Conservation (phyloP, 768 basidiomycete species). For the Lactifluus echinatus region DNA sequence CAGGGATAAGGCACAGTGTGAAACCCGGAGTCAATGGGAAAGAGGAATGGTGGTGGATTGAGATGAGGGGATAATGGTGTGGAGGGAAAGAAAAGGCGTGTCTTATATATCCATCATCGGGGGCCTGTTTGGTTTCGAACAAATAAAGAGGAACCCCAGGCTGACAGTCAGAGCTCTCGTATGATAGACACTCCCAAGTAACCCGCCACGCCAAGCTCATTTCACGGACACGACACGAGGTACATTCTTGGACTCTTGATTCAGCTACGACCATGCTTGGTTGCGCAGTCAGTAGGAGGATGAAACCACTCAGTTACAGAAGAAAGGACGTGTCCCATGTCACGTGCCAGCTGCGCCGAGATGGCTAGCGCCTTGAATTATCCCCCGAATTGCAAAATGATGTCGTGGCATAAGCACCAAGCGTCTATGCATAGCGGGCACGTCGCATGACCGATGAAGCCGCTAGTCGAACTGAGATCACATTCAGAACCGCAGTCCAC, state of each 20-base stretch:
- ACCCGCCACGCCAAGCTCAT: neutral
- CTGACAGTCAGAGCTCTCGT: neutral
- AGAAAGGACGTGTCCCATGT: neutral
- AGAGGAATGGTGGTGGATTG: neutral
- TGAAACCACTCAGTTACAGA: neutral
- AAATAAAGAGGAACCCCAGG: slow-evolving; percentile 11
- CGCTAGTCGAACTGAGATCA: neutral
- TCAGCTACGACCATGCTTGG: neutral
- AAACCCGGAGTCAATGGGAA: neutral
- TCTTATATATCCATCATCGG: slow-evolving; percentile 17
- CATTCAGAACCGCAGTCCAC: slow-evolving; percentile 5
- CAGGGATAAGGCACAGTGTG: neutral
- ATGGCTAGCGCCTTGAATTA: neutral
- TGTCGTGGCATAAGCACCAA: neutral
- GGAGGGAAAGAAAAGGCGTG: slow-evolving; percentile 5
- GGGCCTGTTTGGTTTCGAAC: slow-evolving; percentile 16
- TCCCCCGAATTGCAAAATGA: neutral
- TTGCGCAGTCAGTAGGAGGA: slow-evolving; percentile 11
- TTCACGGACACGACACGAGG: neutral
- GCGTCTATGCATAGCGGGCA: neutral
- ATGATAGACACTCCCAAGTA: neutral
- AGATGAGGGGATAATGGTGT: neutral
- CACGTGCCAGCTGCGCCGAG: slow-evolving; percentile 14
- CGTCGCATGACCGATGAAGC: neutral
- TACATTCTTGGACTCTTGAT: neutral